These are phyloP conservation scores for Neofusicoccum sp. DNA, from an alignment of 2,329 filamentous ascomycete species.

Conservation along the genomic window DNA sequence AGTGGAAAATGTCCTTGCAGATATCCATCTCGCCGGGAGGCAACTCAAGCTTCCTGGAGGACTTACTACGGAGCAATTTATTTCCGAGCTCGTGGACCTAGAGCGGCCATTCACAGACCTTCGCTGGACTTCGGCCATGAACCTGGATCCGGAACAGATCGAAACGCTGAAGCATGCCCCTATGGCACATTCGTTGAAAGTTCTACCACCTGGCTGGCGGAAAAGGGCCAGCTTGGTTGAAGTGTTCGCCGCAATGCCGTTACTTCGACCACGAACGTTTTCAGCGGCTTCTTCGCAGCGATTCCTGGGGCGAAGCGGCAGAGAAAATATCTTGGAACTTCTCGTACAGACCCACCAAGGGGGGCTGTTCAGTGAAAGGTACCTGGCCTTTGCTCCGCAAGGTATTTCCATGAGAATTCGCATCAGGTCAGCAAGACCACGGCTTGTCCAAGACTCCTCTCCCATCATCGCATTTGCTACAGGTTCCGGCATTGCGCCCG, in stretches of 20 bases:
- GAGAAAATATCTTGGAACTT: neutral
- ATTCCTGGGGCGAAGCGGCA: neutral
- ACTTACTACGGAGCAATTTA: neutral
- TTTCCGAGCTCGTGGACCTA: neutral
- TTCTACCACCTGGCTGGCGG: neutral
- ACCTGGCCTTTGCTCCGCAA: constrained; percentile 3
- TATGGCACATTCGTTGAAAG: neutral
- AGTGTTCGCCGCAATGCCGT: neutral
- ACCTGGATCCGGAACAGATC: neutral
- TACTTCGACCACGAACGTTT: neutral
- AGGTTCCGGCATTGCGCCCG: constrained; percentile 25
- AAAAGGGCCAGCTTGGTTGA: neutral
- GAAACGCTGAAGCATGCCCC: neutral
- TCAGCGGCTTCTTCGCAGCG: neutral
- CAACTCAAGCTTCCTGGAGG: neutral
- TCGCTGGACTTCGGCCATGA: neutral
- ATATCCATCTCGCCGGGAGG: constrained; percentile 10
- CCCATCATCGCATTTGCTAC: constrained; percentile 24
- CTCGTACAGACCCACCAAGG: neutral
- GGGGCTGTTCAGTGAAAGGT: neutral
- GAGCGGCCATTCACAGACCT: neutral
- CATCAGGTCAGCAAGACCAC: constrained; percentile 4
- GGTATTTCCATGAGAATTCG: constrained; percentile 19
- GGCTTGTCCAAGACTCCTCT: constrained; percentile 1
- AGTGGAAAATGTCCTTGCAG: constrained; percentile 19